Evolutionary conservation across 2,329 filamentous ascomycete genomes (phyloP), one percentile per base, ranked within the genome.

Genomic region (Cladophialophora psammophila): DNA sequence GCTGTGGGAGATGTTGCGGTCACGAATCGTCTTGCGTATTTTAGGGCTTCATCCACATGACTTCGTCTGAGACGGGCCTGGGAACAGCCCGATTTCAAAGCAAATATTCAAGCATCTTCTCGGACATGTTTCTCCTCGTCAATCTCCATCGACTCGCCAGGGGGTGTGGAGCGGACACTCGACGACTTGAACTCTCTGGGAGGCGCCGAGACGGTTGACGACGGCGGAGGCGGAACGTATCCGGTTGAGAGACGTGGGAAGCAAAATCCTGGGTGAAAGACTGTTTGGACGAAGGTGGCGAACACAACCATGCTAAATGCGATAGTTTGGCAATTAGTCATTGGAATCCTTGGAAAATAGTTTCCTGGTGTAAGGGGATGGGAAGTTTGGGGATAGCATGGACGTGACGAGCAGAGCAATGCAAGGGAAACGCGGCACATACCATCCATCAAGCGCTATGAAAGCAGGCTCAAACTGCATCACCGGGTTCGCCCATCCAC

Each of bases 391-490:
- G 55, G 55, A 42, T 12, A 8, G 8, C 32, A 56, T 45, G 15
- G 42, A 9, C 8, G 7, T 9, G 42, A 20, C 42, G n/a, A 13
- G 20, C 26, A 45, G 38, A 31, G 8, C 4, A 34, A 7, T 12
- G 26, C 6, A 35, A 20, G n/a, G 15, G 5, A 18, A 12, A 12
- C 4, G 18, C 6, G 9, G 31, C 32, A 56, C 64, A 26, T 58
- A 66, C 64, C 64, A 66, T 58, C 84, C 83, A 69, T 86, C 84
- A 3, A 86, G 74, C 9, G 81, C 74, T 71, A 86, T 82, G 72
- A 86, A 85, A 12, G 80, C 77, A 1, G 74, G 65, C 73, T 86
- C 79, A 40, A 84, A 75, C 71, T 84, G 80, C 75, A 83, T 84
- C 42, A 85, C 68, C 20, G 76, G 69, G 64, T 78, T 80, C n/a